Percentiles rank a stretch among this genome's conserved stretches.
phyloP scores from a whole-genome alignment of 495 filamentous ascomycete genomes.

The Penicillium manginii region DNA sequence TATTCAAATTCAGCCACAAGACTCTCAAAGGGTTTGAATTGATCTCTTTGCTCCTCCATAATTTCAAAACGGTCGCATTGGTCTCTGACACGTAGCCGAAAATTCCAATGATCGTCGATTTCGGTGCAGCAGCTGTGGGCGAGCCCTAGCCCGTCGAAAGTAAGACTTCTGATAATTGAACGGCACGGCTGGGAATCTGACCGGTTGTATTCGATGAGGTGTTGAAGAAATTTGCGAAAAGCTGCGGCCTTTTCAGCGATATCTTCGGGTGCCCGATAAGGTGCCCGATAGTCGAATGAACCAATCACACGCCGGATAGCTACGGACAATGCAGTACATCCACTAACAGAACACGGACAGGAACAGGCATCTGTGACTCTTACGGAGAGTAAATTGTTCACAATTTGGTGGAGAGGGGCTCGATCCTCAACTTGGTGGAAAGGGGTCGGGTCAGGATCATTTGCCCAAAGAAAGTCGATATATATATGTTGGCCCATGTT shows the following conservation, averaged over 20 bases:
- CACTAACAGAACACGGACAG: conserved; percentile 11
- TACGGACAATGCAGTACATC: conserved; percentile 11
- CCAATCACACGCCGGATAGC: not conserved
- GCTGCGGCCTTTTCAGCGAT: no score
- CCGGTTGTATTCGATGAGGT: conserved; percentile 1
- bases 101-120: not conserved
- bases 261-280: no score
- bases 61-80: conserved; percentile 7
- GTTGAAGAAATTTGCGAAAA: conserved; percentile 1
- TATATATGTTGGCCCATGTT: not conserved
- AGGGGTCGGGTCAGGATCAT: not conserved
- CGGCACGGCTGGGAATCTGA: conserved; percentile 1
- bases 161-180: conserved; percentile 8
- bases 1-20: conserved; percentile 13
- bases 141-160: conserved; percentile 11
- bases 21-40: not conserved
- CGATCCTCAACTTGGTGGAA: no score
- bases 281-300: no score
- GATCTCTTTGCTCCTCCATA: conserved; percentile 6
- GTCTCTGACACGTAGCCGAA: not conserved
- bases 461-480: not conserved
- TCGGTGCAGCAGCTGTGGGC: conserved; percentile 11
- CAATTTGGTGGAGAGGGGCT: not conserved
- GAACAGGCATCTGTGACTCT: not conserved
- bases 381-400: not conserved